phyloP scores from a whole-genome alignment of 1,284 basidiomycete genomes.

The Tilletia setariae region DNA sequence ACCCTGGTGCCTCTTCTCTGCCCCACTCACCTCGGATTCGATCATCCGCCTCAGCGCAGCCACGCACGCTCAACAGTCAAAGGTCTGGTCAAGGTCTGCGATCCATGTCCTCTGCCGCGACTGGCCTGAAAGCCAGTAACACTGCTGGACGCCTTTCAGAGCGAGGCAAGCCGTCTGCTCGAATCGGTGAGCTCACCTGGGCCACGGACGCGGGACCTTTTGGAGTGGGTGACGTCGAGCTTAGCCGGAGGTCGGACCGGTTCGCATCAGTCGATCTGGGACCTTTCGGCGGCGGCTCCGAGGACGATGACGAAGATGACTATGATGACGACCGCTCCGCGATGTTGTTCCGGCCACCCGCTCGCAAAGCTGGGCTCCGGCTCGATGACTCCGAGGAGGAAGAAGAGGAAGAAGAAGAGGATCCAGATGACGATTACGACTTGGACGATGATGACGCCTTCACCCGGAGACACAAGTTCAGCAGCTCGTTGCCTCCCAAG shows the following conservation, averaged over 20 bases:
- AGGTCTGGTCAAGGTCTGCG: constrained; percentile 1
- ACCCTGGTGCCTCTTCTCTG: neutral
- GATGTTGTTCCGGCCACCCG: neutral
- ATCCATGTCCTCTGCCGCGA: constrained; percentile 21
- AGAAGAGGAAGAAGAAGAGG: neutral
- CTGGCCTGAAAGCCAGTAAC: constrained; percentile 19
- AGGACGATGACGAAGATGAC: constrained; percentile 12
- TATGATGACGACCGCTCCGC: neutral
- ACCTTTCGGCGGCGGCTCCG: constrained; percentile 1
- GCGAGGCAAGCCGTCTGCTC: constrained; percentile 24
- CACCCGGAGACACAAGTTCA: constrained; percentile 3
- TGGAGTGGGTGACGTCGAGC: constrained; percentile 20
- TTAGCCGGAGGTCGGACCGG: neutral
- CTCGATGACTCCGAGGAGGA: constrained; percentile 18
- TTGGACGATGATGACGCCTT: constrained; percentile 10
- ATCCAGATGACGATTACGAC: constrained; percentile 9
- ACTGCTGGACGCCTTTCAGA: constrained; percentile 9
- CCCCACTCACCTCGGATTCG: constrained; percentile 3
- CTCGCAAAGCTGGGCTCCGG: neutral
- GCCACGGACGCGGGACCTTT: constrained; percentile 46
- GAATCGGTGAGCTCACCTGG: constrained; percentile 45
- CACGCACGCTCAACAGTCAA: neutral
- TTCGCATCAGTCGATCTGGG: constrained; percentile 13
- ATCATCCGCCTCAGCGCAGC: neutral
- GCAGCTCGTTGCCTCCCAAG: neutral